A percentile compares a stretch with the other conserved stretches of the same genome.
phyloP scores from a whole-genome alignment of 2,329 filamentous ascomycete genomes.

The Aschersonia sp. region DNA sequence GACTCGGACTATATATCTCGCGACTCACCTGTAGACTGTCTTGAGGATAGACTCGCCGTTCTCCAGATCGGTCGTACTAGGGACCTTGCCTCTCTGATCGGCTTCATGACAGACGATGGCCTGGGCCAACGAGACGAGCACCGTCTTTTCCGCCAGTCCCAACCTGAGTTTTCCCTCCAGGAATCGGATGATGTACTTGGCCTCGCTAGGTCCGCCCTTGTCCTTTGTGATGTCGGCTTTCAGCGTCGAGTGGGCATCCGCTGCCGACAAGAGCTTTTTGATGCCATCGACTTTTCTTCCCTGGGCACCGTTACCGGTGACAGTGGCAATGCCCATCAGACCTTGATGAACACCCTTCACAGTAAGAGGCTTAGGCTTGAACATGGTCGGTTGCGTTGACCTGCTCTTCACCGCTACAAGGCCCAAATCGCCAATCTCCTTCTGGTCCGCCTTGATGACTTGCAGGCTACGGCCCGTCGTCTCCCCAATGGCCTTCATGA shows the following conservation, averaged over 20 bases:
- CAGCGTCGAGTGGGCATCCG: slow-evolving; percentile 57
- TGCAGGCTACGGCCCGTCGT: slow-evolving; percentile 75
- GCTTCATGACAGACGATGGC: slow-evolving; percentile 77
- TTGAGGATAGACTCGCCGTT: slow-evolving; percentile 79
- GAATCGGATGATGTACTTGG: slow-evolving; percentile 86
- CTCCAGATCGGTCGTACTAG: slow-evolving; percentile 62
- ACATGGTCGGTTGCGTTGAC: slow-evolving; percentile 93
- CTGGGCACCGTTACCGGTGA: slow-evolving; percentile 76
- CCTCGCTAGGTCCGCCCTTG: slow-evolving; percentile 87
- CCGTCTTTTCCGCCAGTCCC: slow-evolving; percentile 81
- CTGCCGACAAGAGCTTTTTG: slow-evolving; percentile 88
- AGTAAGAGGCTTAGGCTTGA: slow-evolving; percentile 86
- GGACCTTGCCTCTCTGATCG: slow-evolving; percentile 51
- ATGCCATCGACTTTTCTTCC: slow-evolving; percentile 84
- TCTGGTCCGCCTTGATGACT: slow-evolving; percentile 89
- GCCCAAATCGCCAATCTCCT: slow-evolving; percentile 90
- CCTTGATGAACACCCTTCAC: slow-evolving; percentile 77
- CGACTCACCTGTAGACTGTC: slow-evolving; percentile 63
- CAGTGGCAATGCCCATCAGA: slow-evolving; percentile 75
- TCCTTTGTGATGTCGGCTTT: slow-evolving; percentile 85
- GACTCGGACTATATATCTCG: neutral
- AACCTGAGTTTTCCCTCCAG: slow-evolving; percentile 87
- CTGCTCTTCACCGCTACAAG: slow-evolving; percentile 91
- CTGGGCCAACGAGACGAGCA: slow-evolving; percentile 79
- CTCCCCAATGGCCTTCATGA: slow-evolving; percentile 98